A percentile compares a stretch with the other conserved stretches of the same genome.
Evolutionary conservation across 345 rosid genomes (phyloP).

Genomic region (Citrus medica): DNA sequence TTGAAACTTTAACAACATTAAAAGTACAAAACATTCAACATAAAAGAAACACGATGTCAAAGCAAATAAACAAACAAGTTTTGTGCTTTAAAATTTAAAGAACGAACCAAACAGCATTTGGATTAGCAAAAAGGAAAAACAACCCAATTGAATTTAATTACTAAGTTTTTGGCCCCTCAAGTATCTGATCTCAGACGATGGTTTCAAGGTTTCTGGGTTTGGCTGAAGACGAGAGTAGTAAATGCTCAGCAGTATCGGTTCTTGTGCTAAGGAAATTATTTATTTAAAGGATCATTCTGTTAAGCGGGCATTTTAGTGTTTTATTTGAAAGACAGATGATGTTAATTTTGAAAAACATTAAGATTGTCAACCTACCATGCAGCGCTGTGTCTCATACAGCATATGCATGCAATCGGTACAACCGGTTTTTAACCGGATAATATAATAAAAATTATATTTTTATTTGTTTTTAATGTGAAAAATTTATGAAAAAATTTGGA

Average conservation of each 20-base stretch:
- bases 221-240: neutral
- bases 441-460: too few species aligned
- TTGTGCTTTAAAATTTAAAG: neutral
- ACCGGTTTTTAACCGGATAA: too few species aligned
- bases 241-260: neutral
- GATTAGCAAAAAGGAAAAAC: neutral
- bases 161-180: neutral
- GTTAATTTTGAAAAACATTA: neutral
- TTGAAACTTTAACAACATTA: neutral
- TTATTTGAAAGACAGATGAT: neutral
- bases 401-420: too few species aligned
- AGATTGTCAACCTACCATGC: too few species aligned
- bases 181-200: neutral
- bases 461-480: too few species aligned
- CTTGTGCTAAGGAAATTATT: neutral
- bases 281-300: too few species aligned
- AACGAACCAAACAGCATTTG: constrained; percentile 7
- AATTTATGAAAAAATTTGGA: too few species aligned
- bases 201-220: neutral
- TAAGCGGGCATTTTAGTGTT: neutral
- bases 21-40: neutral
- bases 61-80: neutral
- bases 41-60: neutral
- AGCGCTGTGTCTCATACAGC: too few species aligned
- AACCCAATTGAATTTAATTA: neutral